Base-by-base conservation (phyloP, 1,284 basidiomycete genomes). In the Pseudozyma tsukubaensis region DNA sequence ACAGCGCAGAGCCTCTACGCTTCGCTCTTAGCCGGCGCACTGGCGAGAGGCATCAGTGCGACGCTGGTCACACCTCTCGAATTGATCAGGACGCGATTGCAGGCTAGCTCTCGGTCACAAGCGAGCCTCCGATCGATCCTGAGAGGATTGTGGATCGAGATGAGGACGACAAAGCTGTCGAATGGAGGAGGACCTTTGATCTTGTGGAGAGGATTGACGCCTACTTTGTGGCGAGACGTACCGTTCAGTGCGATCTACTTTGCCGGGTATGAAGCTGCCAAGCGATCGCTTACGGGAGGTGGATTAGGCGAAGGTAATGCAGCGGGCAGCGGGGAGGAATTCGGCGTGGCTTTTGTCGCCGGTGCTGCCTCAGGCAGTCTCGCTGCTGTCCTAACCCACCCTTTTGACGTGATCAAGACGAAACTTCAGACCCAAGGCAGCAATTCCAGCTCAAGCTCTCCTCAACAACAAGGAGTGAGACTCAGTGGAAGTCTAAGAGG, bases 371-470 rank as follows among this genome's bases (percentile, higher is more conserved):
- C 74, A 39, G 84, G 84, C n/a, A 62, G 56, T 5, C 87, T 91
- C 0, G 93, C 96, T 3, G 94, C 96, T 0, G 86, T 97, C 9
- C 66, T 96, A 39, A 98, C 96, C 2, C 94, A 94, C 37, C 96
- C 97, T 0, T 97, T 97, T 81, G 96, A 99, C 82, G 93, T 97
- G 18, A 88, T 98, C 71, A 99, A 99, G 86, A 99, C 97, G 3
- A 89, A 95, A 47, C 87, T 93, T 52, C 96, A 99, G 64, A 79
- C 80, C 1, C 67, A 68, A 44, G 60, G 60, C 4, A 48, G 52
- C n/a, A 21, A 35, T 0, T 13, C 8, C 13, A 32, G 35, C 7
- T 48, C 24, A 29, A 29, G 24, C 24, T 29, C 24, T 29, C 3
- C 24, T 29, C 24, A 29, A 29, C 24, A 50, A 13, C 21, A 12